Base-by-base conservation (phyloP, 306 rosid species). In the Vigna nakashimae region DNA sequence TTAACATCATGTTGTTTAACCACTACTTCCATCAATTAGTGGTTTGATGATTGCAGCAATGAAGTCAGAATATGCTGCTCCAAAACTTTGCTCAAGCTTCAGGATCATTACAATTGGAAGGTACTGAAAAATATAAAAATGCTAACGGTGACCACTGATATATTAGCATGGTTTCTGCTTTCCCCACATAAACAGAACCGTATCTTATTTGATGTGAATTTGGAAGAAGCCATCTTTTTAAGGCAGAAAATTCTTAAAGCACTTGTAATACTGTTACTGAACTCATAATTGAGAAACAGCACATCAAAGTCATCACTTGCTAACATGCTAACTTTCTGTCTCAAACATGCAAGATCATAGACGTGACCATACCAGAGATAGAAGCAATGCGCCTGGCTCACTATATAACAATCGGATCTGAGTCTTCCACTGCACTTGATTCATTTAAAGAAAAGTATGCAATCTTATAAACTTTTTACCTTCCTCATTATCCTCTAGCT, bases 321-420 rank as follows among this genome's bases (percentile, higher is more conserved):
- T 88, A 76, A 88, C 72, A n/a, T 55, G 52, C 43, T 20, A 13
- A 36, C 34, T 59, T 40, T 18, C n/a, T 32, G 8, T 18, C 59
- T 24, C 68, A 36, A 68, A 64, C 83, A 52, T 15, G 16, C 49
- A 81, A 94, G 98, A 87, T 85, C 51, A 77, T 94, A 67, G 91
- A 88, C 75, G 97, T 94, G 84, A 94, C 97, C 64, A 82, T 94
- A 82, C 98, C 98, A 53, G 98, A 92, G 73, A 94, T 94, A 65
- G 98, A 94, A 85, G 92, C 55, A 58, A 94, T 94, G 98, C 94
- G 98, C 43, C 83, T 94, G 57, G 98, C 98, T 57, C 98, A 94
- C 83, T 94, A 92, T 76, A 53, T 66, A 49, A 92, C 98, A 4
- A 94, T 94, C 32, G 98, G 89, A 83, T 90, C 97, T 0, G 98